Evolutionary conservation across 2,329 filamentous ascomycete species (phyloP), one percentile per base, ranked within the genome.

Genomic region (Diaporthe nobilis): DNA sequence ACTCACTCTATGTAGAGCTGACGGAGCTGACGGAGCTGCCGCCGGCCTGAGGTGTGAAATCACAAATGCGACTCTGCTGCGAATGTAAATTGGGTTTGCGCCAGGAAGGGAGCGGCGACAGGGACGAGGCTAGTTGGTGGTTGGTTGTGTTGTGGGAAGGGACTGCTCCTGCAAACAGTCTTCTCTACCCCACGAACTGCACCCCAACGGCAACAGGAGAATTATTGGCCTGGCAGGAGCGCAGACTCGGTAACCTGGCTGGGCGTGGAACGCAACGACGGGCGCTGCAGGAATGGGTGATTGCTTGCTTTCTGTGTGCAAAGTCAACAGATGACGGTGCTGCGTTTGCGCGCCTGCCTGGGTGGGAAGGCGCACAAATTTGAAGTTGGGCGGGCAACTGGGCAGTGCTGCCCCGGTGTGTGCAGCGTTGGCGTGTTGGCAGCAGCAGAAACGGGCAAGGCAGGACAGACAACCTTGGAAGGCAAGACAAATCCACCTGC

Each of bases 51-150:
- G 39, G 7, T 68, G 20, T 39, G 47, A 67, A 68, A 51, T 68
- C n/a, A 53, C 47, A 68, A 49, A 49, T 68, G 65, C 34, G 47
- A 68, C 65, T 53, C 31, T 28, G 65, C 12, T 28, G 65, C 20
- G 47, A 12, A 55, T 53, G 65, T 28, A 39, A 53, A 68, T 68
- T 53, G 65, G 47, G 65, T 53, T 53, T 53, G 47, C 47, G 47
- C 65, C 47, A 25, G 65, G 47, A 42, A 68, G 47, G 47, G 65
- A 68, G 65, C 65, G 31, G 47, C 65, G 31, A 42, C 65, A 68
- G 65, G 65, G 65, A 68, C 65, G 65, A 53, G 65, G 65, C 65
- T 68, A 20, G 65, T 68, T 68, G 47, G 28, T 63, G n/a, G n/a
- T 63, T 51, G 63, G 44, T 53, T 39, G 37, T 53, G 47, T 68